phyloP scores from a whole-genome alignment of 768 basidiomycete species.

The Collybiopsis luxurians region DNA sequence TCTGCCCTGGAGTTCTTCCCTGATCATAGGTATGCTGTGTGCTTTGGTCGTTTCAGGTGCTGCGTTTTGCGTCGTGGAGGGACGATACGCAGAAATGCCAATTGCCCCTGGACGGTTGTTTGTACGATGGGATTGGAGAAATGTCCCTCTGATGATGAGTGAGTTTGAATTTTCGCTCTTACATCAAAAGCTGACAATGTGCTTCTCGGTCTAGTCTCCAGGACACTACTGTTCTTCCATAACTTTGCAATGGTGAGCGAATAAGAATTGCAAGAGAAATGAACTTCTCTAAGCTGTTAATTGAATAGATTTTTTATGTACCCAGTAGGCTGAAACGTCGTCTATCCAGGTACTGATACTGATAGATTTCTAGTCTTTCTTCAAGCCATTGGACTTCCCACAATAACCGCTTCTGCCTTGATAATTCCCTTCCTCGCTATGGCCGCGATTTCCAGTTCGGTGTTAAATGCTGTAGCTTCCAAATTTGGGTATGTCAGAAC shows the following conservation, averaged over 20 bases:
- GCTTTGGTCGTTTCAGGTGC: conserved; percentile 18
- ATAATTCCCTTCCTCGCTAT: conserved; percentile 18
- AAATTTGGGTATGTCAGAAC: conserved; percentile 12
- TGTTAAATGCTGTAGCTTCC: conserved; percentile 12
- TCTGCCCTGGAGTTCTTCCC: conserved; percentile 21
- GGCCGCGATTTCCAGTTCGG: conserved; percentile 16
- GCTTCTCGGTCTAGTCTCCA: conserved; percentile 12
- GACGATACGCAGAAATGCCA: conserved; percentile 15
- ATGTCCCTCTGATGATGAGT: conserved; percentile 23
- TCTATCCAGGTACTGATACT: background rate
- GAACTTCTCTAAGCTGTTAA: no score
- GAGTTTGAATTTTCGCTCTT: background rate
- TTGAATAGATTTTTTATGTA: conserved; percentile 20
- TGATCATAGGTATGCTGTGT: conserved; percentile 20
- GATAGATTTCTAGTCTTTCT: conserved; percentile 14
- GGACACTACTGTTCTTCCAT: conserved; percentile 22
- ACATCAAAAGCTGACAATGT: background rate
- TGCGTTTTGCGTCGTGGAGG: conserved; percentile 19
- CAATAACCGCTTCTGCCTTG: conserved; percentile 17
- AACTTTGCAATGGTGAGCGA: conserved; percentile 19
- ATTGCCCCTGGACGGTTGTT: conserved; percentile 20
- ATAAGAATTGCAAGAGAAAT: background rate
- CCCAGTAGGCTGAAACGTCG: conserved; percentile 12
- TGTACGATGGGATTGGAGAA: conserved; percentile 24
- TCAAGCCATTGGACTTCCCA: conserved; percentile 17